phyloP scores from a whole-genome alignment of 1,284 basidiomycete genomes.

The Taiwanofungus camphoratus region DNA sequence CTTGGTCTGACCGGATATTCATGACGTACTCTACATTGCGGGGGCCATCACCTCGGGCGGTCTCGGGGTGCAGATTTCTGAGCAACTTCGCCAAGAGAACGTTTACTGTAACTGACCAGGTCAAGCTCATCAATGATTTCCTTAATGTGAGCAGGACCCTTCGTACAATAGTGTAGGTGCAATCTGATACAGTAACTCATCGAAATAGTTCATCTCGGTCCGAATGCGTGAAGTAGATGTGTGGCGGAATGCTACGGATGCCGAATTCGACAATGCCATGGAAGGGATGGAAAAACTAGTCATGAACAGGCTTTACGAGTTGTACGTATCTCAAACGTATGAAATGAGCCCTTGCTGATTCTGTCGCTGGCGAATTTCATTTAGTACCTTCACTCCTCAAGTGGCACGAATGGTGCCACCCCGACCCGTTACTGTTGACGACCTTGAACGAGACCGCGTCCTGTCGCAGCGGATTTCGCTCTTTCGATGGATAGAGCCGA shows the following conservation, averaged over 20 bases:
- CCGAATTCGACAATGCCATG: slow-evolving; percentile 93
- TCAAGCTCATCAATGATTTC: slow-evolving; percentile 92
- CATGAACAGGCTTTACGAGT: slow-evolving; percentile 96
- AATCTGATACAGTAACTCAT: no score
- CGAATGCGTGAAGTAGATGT: slow-evolving; percentile 85
- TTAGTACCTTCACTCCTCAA: slow-evolving; percentile 86
- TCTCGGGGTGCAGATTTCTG: slow-evolving; percentile 58
- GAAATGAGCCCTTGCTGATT: not conserved
- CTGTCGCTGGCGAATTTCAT: not conserved
- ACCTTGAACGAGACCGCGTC: slow-evolving; percentile 91
- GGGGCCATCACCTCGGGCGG: slow-evolving; percentile 2
- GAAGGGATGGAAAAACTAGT: slow-evolving; percentile 99
- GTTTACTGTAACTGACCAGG: slow-evolving; percentile 85
- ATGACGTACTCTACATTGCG: slow-evolving; percentile 5
- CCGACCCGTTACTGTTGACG: slow-evolving; percentile 87
- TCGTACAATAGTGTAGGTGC: no score
- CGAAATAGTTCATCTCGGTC: slow-evolving; percentile 71
- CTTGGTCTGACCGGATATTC: slow-evolving; percentile 1
- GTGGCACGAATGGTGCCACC: slow-evolving; percentile 57
- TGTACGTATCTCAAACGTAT: slow-evolving; percentile 46
- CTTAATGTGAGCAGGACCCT: slow-evolving; percentile 53
- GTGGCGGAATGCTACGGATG: slow-evolving; percentile 72
- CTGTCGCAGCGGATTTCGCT: slow-evolving; percentile 87
- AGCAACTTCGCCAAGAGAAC: slow-evolving; percentile 88
- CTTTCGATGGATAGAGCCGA: slow-evolving; percentile 87